Base-by-base conservation (phyloP, 169 alveolate species). In the Condylostoma magnum region DNA sequence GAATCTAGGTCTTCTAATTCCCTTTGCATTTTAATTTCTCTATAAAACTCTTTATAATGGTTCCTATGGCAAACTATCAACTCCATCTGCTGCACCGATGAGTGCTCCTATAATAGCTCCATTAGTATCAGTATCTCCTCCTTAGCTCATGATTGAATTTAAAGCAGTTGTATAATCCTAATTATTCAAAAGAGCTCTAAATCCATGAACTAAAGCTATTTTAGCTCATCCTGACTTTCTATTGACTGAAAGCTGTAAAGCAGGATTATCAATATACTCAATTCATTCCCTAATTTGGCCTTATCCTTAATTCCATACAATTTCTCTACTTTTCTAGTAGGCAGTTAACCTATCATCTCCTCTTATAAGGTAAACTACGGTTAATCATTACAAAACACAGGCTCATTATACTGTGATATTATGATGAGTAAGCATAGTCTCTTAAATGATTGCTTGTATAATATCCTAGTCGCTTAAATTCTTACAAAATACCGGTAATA, bases 81-180 rank as follows among this genome's bases (percentile, higher is more conserved):
- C 18, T 2, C 75, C 75, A 20, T 27, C 63, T 2, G 75, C 75
- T 22, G 75, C 65, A 22, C 48, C 75, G 8, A 66, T 27, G 10
- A 66, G 43, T 25, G 75, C 27, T 25, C 65, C 75, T 15, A 66
- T n/a, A 66, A 66, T 66, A 47, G 53, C 25, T 46, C 65, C 75
- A 43, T 66, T 66, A 8, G 75, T 66, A 47, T 66, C 75, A 20
- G 75, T 66, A 47, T 66, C 75, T 66, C 75, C 75, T 20, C 75
- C 75, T 0, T 30, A 2, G 6, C 10, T 44, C 8, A 66, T 6
- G 48, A 66, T 66, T 10, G 10, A 28, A 28, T n/a, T 47, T n/a
- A 66, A 1, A 8, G 65, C 33, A 15, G 15, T 22, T n/a, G 6
- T 8, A 43, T 25, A 66, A 10, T 31, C 27, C 6, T 28, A 12